Evolutionary conservation across 768 basidiomycete species (phyloP).

Genomic region (Cyclocybe cylindracea): DNA sequence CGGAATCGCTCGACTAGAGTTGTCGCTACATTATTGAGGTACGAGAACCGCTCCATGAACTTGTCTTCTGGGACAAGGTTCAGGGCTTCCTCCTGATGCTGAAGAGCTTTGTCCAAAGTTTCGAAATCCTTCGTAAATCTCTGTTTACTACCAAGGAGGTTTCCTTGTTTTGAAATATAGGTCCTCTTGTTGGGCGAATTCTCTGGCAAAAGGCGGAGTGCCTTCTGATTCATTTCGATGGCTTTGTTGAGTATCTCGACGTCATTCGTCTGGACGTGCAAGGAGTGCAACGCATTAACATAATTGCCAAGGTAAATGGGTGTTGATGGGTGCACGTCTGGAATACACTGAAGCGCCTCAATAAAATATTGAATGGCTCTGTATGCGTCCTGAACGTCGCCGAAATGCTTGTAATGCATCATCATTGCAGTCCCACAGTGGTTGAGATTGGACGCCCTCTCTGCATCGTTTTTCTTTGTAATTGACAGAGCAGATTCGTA

Average conservation of each 20-base stretch:
- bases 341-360: slow-evolving; percentile 1
- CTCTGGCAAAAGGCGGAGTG: not conserved
- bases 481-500: not conserved
- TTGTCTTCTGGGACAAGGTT: slow-evolving; percentile 2
- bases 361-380: not conserved
- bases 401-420: slow-evolving; percentile 5
- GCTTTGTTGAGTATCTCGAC: not conserved
- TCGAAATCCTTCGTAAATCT: not conserved
- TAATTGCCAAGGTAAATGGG: slow-evolving; percentile 4
- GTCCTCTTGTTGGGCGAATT: not conserved
- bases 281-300: not conserved
- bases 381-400: not conserved
- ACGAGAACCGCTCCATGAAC: not conserved
- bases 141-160: not conserved
- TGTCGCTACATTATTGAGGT: slow-evolving; percentile 1
- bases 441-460: not conserved
- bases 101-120: not conserved
- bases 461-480: not conserved
- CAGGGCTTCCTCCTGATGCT: not conserved
- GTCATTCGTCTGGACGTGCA: not conserved
- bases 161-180: not conserved
- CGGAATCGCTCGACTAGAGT: not conserved
- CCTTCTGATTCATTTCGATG: slow-evolving; percentile 2
- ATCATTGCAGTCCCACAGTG: slow-evolving; percentile 1
- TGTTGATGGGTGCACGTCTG: slow-evolving; percentile 1